These are phyloP conservation scores for Royoungia palumana DNA, from an alignment of 768 basidiomycete genomes.

Conservation along the genomic window DNA sequence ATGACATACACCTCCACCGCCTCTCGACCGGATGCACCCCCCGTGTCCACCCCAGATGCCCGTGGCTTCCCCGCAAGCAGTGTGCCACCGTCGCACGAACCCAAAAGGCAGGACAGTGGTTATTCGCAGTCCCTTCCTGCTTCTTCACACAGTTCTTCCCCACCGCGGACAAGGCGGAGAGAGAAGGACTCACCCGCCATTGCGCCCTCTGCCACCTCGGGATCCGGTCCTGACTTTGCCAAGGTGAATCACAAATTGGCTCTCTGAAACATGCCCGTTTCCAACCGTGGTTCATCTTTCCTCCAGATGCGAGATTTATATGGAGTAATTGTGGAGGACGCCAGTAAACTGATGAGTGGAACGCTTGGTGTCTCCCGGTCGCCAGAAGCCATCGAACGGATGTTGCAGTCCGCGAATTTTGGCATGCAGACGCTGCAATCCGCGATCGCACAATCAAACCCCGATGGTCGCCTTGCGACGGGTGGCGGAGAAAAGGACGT, in stretches of 20 bases:
- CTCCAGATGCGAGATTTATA: conserved; percentile 44
- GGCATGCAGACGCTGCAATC: conserved; percentile 35
- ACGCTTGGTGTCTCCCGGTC: conserved; percentile 21
- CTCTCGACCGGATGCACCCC: conserved; percentile 30
- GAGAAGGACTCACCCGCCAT: conserved; percentile 35
- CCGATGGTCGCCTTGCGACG: conserved; percentile 25
- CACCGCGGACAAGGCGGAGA: conserved; percentile 35
- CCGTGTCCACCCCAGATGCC: conserved; percentile 30
- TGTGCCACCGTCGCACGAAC: conserved; percentile 29
- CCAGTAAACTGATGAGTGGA: conserved; percentile 30
- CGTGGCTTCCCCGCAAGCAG: conserved; percentile 28
- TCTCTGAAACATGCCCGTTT: conserved; percentile 2
- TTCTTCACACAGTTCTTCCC: conserved; percentile 26
- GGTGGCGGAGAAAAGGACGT: conserved; percentile 29
- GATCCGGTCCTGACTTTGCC: conserved; percentile 38
- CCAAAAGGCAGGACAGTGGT: conserved; percentile 33
- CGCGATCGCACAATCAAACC: conserved; percentile 23
- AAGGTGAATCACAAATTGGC: conserved; percentile 32
- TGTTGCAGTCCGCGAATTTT: conserved; percentile 42
- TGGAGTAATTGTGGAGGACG: conserved; percentile 39
- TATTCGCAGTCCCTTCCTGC: conserved; percentile 26
- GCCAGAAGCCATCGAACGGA: conserved; percentile 40
- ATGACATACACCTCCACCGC: conserved; percentile 34
- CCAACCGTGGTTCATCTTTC: conserved; percentile 9
- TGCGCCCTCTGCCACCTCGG: conserved; percentile 22